Base-by-base conservation (phyloP, 345 rosid genomes). In the Bruguiera gymnorhiza region DNA sequence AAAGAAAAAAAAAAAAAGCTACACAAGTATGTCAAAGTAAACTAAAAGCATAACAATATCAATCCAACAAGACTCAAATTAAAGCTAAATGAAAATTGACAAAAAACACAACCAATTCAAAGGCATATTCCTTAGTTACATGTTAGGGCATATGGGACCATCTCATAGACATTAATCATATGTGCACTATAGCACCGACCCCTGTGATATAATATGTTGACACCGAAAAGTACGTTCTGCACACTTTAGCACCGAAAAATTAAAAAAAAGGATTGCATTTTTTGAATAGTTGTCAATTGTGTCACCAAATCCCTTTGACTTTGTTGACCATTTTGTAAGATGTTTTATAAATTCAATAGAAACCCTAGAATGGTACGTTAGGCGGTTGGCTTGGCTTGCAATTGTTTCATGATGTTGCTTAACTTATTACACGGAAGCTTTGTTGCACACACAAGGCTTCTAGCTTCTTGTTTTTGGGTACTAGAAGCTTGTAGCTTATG, bases 211-310 rank as follows among this genome's bases (percentile, higher is more conserved):
- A 56, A 13, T 24, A 24, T 11, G 19, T 56, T 56, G 31, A 56
- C 60, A 56, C 30, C 4, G 1, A 56, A 56, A 56, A 24, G 60
- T 7, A 8, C 10, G 37, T 21, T 56, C 18, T 10, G 10, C 31
- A 68, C 58, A 43, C 50, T 43, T 72, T 68, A 68, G 72, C 77
- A 79, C 79, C 74, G 67, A 34, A 43, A 39, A 11, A 9, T 2
- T 10, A 13, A 43, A 43, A 3, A 79, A 56, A 66, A n/a, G 39
- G 64, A 32, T 27, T 1, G 23, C 30, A 30, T 51, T 61, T 65
- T 30, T 43, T 13, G 19, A 32, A 43, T 8, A 46, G 9, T 70
- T 66, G 46, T 62, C 63, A 61, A 71, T 63, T 24, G 60, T 10
- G 19, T 56, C 29, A 10, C 54, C 46, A 13, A n/a, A 15, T 46